Percentiles rank a stretch among this genome's conserved stretches.
These are phyloP conservation scores for Salvia miltiorrhiza DNA, from an alignment of 257 asterid species.

Conservation along the genomic window DNA sequence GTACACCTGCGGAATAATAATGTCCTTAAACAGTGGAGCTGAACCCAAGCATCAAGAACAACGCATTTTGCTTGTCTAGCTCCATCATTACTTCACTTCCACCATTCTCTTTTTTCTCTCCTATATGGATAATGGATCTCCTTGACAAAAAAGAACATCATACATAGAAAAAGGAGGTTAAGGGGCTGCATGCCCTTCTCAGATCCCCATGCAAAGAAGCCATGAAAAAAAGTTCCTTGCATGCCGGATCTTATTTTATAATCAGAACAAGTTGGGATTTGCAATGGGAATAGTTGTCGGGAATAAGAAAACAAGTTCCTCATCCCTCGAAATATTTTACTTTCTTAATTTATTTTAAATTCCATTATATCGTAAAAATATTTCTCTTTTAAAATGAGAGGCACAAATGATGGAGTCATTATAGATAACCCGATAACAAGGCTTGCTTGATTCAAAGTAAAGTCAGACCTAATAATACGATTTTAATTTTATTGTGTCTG, in stretches of 20 bases:
- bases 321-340: too few relatives aligned
- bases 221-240: conserved; percentile 90
- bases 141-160: conserved; percentile 35
- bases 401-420: too few relatives aligned
- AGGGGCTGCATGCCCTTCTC: conserved; percentile 49
- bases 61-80: conserved; percentile 78
- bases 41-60: conserved; percentile 94
- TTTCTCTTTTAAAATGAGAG: too few relatives aligned
- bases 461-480: too few relatives aligned
- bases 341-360: too few relatives aligned
- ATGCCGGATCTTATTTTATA: conserved; percentile 99
- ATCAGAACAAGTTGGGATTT: conserved; percentile 95
- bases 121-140: conserved; percentile 47
- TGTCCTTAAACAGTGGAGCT: conserved; percentile 89
- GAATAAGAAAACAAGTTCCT: conserved; percentile 95
- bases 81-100: conserved; percentile 39
- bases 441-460: too few relatives aligned
- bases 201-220: conserved; percentile 90
- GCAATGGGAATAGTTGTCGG: conserved; percentile 76
- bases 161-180: neutral
- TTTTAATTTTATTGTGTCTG: too few relatives aligned
- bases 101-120: conserved; percentile 39
- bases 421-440: too few relatives aligned
- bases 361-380: too few relatives aligned
- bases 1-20: conserved; percentile 98